Conservation (phyloP, 2,329 filamentous ascomycete genomes). For the Zarea fungicola region DNA sequence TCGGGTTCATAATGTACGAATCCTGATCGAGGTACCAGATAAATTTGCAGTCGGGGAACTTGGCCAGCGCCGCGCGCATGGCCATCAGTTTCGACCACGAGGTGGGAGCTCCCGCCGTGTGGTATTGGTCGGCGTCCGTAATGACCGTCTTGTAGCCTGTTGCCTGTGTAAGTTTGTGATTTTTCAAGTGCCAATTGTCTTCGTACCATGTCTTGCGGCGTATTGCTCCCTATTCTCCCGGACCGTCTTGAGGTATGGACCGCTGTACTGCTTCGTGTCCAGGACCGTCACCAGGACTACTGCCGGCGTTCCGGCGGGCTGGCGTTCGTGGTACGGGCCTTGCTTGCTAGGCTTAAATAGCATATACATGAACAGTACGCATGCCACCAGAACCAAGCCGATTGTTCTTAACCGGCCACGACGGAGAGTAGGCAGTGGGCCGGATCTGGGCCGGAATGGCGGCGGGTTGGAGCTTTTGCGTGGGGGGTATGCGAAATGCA, state of each 20-base stretch:
- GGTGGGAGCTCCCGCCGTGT: conserved; percentile 52
- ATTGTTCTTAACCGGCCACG: conserved; percentile 58
- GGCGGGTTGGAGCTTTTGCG: conserved; percentile 76
- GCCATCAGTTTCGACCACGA: conserved; percentile 80
- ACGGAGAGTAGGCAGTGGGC: conserved; percentile 49
- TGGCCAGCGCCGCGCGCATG: conserved; percentile 80
- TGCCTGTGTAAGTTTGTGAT: neutral
- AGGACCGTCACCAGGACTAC: conserved; percentile 82
- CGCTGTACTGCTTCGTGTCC: conserved; percentile 59
- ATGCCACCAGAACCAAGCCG: conserved; percentile 47
- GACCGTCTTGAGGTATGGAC: conserved; percentile 65
- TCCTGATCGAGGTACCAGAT: conserved; percentile 86
- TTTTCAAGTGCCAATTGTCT: neutral
- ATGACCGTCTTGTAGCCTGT: conserved; percentile 84
- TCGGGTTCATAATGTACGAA: conserved; percentile 82
- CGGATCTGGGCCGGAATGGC: conserved; percentile 60
- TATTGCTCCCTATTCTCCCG: conserved; percentile 81
- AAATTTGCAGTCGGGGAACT: conserved; percentile 69
- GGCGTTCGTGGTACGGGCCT: conserved; percentile 29
- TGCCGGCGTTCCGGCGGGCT: conserved; percentile 50
- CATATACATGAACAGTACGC: conserved; percentile 58
- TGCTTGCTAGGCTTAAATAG: conserved; percentile 36
- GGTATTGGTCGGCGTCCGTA: conserved; percentile 70
- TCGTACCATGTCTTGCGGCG: conserved; percentile 76
- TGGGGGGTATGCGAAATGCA: conserved; percentile 88